Conservation (phyloP, 1,139 yeast species). For the Yamadazyma sp. region DNA sequence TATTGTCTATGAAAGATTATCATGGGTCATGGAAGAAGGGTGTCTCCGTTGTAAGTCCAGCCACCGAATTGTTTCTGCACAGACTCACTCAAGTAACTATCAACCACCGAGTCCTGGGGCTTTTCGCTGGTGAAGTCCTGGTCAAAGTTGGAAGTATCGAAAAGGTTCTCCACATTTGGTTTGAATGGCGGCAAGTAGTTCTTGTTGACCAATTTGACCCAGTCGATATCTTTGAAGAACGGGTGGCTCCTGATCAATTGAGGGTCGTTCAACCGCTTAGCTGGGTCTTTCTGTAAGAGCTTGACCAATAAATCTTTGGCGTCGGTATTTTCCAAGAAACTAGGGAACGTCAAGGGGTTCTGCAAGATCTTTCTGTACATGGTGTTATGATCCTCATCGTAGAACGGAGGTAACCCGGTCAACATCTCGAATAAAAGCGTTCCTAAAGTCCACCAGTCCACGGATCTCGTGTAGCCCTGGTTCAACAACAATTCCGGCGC, state of each 20-base stretch:
- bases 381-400: slow-evolving; percentile 88
- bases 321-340: slow-evolving; percentile 75
- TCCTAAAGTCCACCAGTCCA: slow-evolving; percentile 98
- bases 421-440: slow-evolving; percentile 92
- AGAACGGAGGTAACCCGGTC: slow-evolving; percentile 94
- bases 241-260: slow-evolving; percentile 81
- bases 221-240: slow-evolving; percentile 88
- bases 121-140: slow-evolving; percentile 89
- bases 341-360: slow-evolving; percentile 86
- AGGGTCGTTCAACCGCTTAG: slow-evolving; percentile 78
- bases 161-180: slow-evolving; percentile 83
- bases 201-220: slow-evolving; percentile 81
- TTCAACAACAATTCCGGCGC: slow-evolving; percentile 93
- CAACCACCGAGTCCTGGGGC: slow-evolving; percentile 95
- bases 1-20: not conserved
- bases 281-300: slow-evolving; percentile 83
- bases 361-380: slow-evolving; percentile 94
- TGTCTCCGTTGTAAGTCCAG: slow-evolving; percentile 89
- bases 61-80: slow-evolving; percentile 98
- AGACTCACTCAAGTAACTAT: slow-evolving; percentile 82
- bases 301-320: slow-evolving; percentile 81
- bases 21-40: slow-evolving; percentile 12
- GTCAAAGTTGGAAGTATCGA: slow-evolving; percentile 92
- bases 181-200: slow-evolving; percentile 95
- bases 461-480: slow-evolving; percentile 92